Conservation (phyloP, 2,329 filamentous ascomycete genomes). For the Emergomyces orientalis region DNA sequence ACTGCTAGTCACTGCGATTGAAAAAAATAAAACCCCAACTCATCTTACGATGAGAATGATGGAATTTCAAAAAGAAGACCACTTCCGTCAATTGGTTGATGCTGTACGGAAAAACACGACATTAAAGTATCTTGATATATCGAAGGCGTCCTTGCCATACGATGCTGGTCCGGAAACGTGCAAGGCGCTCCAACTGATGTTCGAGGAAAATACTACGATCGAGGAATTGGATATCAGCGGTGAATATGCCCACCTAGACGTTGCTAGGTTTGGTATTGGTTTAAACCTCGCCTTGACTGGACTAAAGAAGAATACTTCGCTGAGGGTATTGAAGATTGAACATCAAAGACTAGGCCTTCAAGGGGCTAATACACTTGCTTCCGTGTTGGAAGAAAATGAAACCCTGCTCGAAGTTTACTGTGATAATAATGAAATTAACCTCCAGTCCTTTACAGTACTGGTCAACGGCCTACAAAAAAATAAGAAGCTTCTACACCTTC, state of each 20-base stretch:
- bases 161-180: conserved; percentile 61
- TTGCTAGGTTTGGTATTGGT: conserved; percentile 58
- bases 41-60: conserved; percentile 59
- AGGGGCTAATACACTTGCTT: conserved; percentile 59
- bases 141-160: conserved; percentile 59
- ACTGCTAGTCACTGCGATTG: conserved; percentile 36
- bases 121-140: conserved; percentile 57
- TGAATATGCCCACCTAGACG: conserved; percentile 62
- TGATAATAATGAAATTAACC: conserved; percentile 61
- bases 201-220: conserved; percentile 57
- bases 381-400: conserved; percentile 56
- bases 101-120: conserved; percentile 55
- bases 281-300: conserved; percentile 58
- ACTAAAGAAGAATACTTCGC: conserved; percentile 52
- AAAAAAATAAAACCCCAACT: conserved; percentile 49
- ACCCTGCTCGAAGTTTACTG: conserved; percentile 58
- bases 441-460: conserved; percentile 60
- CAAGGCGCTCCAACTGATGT: conserved; percentile 52
- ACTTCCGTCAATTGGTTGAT: conserved; percentile 54
- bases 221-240: conserved; percentile 61
- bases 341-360: conserved; percentile 60
- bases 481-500: conserved; percentile 51
- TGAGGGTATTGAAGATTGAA: conserved; percentile 56
- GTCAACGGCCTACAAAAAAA: conserved; percentile 62
- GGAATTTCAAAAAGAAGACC: conserved; percentile 56